A percentile compares a stretch with the other conserved stretches of the same genome.
These are phyloP conservation scores for Lepiota brunneoincarnata DNA, from an alignment of 768 basidiomycete genomes.

Conservation along the genomic window DNA sequence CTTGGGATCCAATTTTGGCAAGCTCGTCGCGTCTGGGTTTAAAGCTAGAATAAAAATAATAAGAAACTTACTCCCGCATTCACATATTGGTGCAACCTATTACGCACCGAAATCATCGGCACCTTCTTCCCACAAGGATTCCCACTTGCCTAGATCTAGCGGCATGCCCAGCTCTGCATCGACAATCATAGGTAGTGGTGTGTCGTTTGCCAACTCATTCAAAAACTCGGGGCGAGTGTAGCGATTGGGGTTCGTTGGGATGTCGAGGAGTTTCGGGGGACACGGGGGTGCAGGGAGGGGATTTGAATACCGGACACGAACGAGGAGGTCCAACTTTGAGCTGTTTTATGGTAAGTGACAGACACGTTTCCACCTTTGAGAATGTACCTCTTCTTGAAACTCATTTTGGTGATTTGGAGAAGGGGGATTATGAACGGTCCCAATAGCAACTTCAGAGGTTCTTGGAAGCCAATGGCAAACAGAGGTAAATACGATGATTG, in stretches of 20 bases:
- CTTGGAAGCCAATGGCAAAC: slow-evolving; percentile 1
- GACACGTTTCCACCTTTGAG: slow-evolving; percentile 2
- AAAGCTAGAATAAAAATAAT: slow-evolving; percentile 33
- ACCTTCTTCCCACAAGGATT: slow-evolving; percentile 80
- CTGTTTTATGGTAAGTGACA: slow-evolving; percentile 17
- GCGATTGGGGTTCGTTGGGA: slow-evolving; percentile 86
- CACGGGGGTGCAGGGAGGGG: slow-evolving; percentile 95
- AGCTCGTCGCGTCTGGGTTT: slow-evolving; percentile 63
- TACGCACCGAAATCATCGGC: slow-evolving; percentile 62
- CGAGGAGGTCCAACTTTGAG: slow-evolving; percentile 85
- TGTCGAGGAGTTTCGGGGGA: slow-evolving; percentile 91
- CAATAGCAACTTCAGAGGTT: not conserved
- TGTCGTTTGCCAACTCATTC: slow-evolving; percentile 74
- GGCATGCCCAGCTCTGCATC: slow-evolving; percentile 98
- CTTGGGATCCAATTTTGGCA: slow-evolving; percentile 65
- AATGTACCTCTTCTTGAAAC: slow-evolving; percentile 53
- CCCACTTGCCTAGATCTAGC: slow-evolving; percentile 80
- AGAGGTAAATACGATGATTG: not conserved
- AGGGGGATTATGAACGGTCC: not conserved
- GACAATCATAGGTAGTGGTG: slow-evolving; percentile 90
- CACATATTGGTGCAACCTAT: not conserved
- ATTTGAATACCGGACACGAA: slow-evolving; percentile 91
- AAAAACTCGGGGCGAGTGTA: slow-evolving; percentile 87
- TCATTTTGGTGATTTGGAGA: slow-evolving; percentile 33
- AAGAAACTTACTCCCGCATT: not conserved